Percentiles rank a stretch among this genome's conserved stretches.
Conservation (phyloP, 192 early-diverging fungal genomes). For the Backusella psychrophila region DNA sequence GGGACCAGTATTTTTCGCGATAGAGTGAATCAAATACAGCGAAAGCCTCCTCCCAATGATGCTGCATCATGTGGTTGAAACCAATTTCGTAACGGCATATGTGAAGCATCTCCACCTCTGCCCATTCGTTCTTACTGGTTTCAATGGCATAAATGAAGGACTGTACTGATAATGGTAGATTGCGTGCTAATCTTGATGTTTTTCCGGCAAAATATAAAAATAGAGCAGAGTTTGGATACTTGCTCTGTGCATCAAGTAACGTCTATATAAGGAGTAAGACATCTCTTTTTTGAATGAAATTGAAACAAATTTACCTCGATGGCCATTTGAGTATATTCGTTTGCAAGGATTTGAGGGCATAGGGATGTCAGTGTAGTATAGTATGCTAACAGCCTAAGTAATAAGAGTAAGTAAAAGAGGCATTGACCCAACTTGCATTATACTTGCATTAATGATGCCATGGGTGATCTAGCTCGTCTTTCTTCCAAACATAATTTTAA, state of each 20-base stretch:
- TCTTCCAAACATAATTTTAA: slow-evolving; percentile 44
- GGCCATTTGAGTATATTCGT: slow-evolving; percentile 26
- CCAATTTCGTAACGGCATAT: slow-evolving; percentile 26
- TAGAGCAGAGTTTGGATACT: slow-evolving; percentile 28
- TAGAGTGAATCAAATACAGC: slow-evolving; percentile 13
- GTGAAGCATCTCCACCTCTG: slow-evolving; percentile 24
- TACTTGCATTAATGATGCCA: slow-evolving; percentile 52
- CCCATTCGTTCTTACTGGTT: slow-evolving; percentile 35
- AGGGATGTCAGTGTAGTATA: slow-evolving; percentile 24
- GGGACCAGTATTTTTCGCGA: slow-evolving; percentile 50
- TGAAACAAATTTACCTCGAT: slow-evolving; percentile 22
- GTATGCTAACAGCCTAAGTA: slow-evolving; percentile 21
- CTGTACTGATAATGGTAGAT: slow-evolving; percentile 26
- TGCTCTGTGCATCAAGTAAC: slow-evolving; percentile 29
- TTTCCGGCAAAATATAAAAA: slow-evolving; percentile 36
- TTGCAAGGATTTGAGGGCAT: slow-evolving; percentile 30
- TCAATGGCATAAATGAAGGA: slow-evolving; percentile 35
- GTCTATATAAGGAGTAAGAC: background rate
- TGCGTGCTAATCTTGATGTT: slow-evolving; percentile 25
- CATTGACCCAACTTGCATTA: background rate
- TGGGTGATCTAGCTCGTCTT: slow-evolving; percentile 47
- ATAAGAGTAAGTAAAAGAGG: background rate
- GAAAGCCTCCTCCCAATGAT: slow-evolving; percentile 23
- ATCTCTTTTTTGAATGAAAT: background rate
- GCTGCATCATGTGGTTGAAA: slow-evolving; percentile 30